phyloP scores from a whole-genome alignment of 208 protist genomes.

The Trypanosoma lewisi region DNA sequence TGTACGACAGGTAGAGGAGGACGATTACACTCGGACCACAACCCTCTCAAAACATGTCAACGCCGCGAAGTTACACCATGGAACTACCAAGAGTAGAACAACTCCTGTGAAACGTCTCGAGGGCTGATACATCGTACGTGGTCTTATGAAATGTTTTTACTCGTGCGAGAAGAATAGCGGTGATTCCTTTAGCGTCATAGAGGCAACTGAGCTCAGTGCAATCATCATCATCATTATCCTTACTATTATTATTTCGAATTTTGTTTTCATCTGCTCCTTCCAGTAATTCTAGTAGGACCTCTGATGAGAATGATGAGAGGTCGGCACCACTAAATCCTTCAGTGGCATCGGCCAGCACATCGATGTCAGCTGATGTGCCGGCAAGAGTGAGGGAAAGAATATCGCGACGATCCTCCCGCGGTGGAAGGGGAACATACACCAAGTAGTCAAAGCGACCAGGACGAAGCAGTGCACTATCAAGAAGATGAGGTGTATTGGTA shows the following conservation, averaged over 20 bases:
- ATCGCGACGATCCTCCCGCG: constrained; percentile 38
- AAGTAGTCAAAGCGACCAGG: constrained; percentile 90
- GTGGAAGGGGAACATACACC: constrained; percentile 77
- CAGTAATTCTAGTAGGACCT: constrained; percentile 54
- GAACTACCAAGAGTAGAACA: constrained; percentile 15
- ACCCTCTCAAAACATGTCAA: background rate
- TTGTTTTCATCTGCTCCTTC: constrained; percentile 9
- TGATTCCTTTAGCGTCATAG: constrained; percentile 33
- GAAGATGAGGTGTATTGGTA: constrained; percentile 88
- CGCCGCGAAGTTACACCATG: background rate
- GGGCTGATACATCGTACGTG: constrained; percentile 43
- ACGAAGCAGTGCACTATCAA: constrained; percentile 87
- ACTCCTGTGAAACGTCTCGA: constrained; percentile 50
- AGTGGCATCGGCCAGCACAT: constrained; percentile 41
- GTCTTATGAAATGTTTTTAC: constrained; percentile 46
- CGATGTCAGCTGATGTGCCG: constrained; percentile 41
- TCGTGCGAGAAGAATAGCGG: constrained; percentile 34
- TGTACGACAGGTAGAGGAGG: background rate
- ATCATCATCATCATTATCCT: background rate
- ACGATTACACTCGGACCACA: background rate
- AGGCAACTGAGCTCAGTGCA: constrained; percentile 20
- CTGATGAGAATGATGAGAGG: constrained; percentile 55
- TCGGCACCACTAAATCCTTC: constrained; percentile 87
- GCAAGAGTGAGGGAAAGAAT: constrained; percentile 63
- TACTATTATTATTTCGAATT: background rate